These are phyloP conservation scores for Ramaria rubella DNA, from an alignment of 768 basidiomycete species.

Conservation along the genomic window DNA sequence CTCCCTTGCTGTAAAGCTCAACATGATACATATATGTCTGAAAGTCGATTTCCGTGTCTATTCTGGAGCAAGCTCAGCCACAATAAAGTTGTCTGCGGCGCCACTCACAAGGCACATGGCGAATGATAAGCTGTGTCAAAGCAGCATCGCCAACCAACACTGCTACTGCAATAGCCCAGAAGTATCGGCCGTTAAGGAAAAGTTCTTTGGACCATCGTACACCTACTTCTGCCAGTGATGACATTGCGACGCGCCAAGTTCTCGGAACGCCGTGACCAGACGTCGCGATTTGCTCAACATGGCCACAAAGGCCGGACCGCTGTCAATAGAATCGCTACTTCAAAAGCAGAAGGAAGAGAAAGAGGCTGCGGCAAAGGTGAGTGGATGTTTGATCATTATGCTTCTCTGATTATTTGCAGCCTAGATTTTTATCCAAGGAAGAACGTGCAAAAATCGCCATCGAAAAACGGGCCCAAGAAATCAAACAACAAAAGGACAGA, in stretches of 20 bases:
- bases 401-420: conserved; percentile 40
- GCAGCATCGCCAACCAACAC: conserved; percentile 69
- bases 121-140: conserved; percentile 76
- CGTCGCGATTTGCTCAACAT: conserved; percentile 24
- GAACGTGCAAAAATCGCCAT: conserved; percentile 87
- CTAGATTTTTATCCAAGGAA: conserved; percentile 90
- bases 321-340: conserved; percentile 84
- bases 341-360: conserved; percentile 84
- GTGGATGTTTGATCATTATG: conserved; percentile 2
- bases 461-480: conserved; percentile 78
- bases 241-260: background rate
- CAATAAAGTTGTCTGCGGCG: background rate
- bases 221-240: background rate
- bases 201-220: conserved; percentile 19
- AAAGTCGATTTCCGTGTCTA: conserved; percentile 99
- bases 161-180: conserved; percentile 58
- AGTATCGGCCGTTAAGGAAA: conserved; percentile 51
- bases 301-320: conserved; percentile 52
- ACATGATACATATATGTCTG: conserved; percentile 92
- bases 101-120: conserved; percentile 72
- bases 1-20: conserved; percentile 68
- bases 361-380: conserved; percentile 83
- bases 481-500: conserved; percentile 60
- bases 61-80: conserved; percentile 2
- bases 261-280: background rate